Base-by-base conservation (phyloP, 1,284 basidiomycete species). In the Porogramme epimiltina region DNA sequence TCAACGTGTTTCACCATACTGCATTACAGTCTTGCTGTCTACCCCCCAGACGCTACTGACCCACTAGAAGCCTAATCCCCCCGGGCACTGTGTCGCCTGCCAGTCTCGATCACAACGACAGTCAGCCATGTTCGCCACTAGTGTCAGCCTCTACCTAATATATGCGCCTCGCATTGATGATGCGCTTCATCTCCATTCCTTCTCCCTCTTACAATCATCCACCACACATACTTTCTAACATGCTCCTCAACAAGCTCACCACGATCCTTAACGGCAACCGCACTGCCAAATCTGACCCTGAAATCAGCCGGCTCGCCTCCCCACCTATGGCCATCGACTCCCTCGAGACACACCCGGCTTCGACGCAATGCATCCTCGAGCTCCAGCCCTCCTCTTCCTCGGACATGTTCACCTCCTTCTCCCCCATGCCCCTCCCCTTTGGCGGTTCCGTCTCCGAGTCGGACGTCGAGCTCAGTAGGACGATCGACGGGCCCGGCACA, bases 191-290 rank as follows among this genome's bases (percentile, higher is more conserved):
- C n/a, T n/a, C n/a, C n/a, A n/a, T n/a, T n/a, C n/a, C n/a, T n/a
- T n/a, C n/a, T n/a, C n/a, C 28, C 28, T 31, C 28, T 13, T 31
- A 8, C 28, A 31, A 6, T 31, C 28, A 8, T 13, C 13, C 13
- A 6, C 28, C 28, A 8, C 28, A 31, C 28, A 13, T 31, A 6
- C 28, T 31, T 13, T 13, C 28, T 6, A 31, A 20, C 16, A 74
- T 75, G 72, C 69, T 66, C 11, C 65, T 74, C 47, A 70, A 65
- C 18, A 66, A 61, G 26, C 58, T 66, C 20, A 62, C 63, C 33
- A 63, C 64, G 25, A 64, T 64, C 45, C 60, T 73, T 39, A 66
- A 73, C 49, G 66, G 72, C 41, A 66, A 73, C 49, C 66, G 72
- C 22, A 72, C 59, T 42, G 57, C 67, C 24, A 70, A 63, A 56